phyloP scores from a whole-genome alignment of 345 rosid species.

The Heritiera littoralis region DNA sequence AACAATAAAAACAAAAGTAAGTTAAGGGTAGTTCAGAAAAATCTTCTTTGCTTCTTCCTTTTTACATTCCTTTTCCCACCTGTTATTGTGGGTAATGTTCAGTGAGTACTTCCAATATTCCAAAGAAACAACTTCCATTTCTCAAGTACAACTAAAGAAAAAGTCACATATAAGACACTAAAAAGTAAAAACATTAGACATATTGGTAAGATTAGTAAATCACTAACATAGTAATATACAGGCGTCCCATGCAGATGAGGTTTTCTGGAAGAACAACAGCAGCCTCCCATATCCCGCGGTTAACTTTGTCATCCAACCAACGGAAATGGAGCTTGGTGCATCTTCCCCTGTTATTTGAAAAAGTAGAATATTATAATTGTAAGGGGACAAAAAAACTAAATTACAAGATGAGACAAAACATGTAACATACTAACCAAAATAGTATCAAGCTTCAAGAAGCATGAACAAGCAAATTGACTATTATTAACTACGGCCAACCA shows the following conservation, averaged over 20 bases:
- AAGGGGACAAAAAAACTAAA: neutral
- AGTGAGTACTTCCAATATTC: neutral
- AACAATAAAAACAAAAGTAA: neutral
- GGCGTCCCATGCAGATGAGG: slow-evolving; percentile 81
- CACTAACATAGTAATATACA: slow-evolving; percentile 75
- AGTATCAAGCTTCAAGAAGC: neutral
- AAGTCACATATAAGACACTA: neutral
- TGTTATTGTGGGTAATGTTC: neutral
- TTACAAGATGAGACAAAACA: neutral
- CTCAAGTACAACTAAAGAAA: slow-evolving; percentile 7
- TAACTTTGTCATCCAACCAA: slow-evolving; percentile 31
- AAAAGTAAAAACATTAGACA: neutral
- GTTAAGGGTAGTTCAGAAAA: neutral
- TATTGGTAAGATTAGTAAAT: neutral
- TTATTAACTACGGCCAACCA: neutral
- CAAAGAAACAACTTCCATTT: neutral
- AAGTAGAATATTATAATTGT: neutral
- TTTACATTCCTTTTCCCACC: neutral
- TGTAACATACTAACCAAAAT: neutral
- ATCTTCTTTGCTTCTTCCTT: neutral
- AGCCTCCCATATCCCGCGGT: slow-evolving; percentile 76
- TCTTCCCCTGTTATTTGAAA: slow-evolving; percentile 30
- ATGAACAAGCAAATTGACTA: neutral
- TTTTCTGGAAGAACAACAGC: slow-evolving; percentile 81
- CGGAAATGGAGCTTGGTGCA: slow-evolving; percentile 28